These are phyloP conservation scores for Fusarium paranaense DNA, from an alignment of 2,329 filamentous ascomycete species.

Conservation along the genomic window DNA sequence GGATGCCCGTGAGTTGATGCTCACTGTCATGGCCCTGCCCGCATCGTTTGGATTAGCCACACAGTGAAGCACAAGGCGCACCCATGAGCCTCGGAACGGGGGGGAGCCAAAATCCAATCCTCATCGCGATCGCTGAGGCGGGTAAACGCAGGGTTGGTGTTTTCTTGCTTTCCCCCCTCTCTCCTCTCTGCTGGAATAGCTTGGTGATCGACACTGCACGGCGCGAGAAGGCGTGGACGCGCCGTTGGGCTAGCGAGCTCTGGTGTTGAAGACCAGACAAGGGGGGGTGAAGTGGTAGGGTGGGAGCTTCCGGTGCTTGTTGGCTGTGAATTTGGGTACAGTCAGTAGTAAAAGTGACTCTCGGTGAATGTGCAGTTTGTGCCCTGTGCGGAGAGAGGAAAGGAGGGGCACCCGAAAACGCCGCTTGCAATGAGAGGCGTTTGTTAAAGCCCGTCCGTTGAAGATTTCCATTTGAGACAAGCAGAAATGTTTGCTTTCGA, in stretches of 20 bases:
- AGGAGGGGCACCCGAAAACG: neutral
- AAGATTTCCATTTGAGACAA: conserved; percentile 1
- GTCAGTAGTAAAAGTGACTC: neutral
- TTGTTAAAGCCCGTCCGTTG: neutral
- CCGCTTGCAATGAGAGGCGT: neutral
- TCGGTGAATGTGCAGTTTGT: neutral
- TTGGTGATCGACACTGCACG: conserved; percentile 23
- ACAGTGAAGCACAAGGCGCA: neutral
- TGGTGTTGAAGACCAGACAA: neutral
- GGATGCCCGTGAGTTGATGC: neutral
- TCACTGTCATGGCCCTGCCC: neutral
- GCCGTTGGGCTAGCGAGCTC: conserved; percentile 12
- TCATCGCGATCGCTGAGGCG: neutral
- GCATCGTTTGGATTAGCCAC: neutral
- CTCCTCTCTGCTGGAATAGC: neutral
- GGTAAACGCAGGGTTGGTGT: neutral
- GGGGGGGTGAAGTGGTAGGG: neutral
- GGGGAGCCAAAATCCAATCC: neutral
- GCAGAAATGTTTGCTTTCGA: neutral
- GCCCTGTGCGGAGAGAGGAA: conserved; percentile 14
- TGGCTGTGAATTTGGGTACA: neutral
- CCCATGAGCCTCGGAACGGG: neutral
- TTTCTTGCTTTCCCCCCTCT: neutral
- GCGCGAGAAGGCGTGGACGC: conserved; percentile 6
- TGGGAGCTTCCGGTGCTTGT: neutral